Conservation (phyloP, 1,139 yeast species). For the Diutina pseudorugosa region DNA sequence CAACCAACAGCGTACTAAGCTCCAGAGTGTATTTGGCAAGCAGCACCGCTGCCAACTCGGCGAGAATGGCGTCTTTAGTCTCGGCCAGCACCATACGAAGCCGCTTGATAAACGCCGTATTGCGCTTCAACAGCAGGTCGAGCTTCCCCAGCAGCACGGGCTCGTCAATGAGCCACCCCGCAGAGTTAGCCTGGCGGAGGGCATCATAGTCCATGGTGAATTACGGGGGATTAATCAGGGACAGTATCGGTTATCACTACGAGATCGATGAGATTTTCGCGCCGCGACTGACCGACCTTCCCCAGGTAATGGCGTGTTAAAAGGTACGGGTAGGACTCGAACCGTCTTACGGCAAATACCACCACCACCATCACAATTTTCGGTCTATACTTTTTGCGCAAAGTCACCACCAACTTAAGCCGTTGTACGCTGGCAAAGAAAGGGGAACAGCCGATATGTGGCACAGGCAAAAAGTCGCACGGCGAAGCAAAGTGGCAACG, state of each 20-base stretch:
- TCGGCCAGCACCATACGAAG: conserved; percentile 37
- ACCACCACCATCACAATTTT: too few relatives aligned
- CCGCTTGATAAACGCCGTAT: conserved; percentile 71
- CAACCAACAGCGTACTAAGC: conserved; percentile 48
- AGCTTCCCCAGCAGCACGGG: conserved; percentile 20
- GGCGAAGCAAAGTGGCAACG: too few relatives aligned
- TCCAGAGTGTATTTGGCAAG: conserved; percentile 73
- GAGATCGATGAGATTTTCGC: background rate
- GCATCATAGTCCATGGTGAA: background rate
- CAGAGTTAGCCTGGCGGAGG: background rate
- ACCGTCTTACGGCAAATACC: too few relatives aligned
- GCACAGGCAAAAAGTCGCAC: too few relatives aligned
- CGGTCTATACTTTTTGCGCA: too few relatives aligned
- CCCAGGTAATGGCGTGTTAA: too few relatives aligned
- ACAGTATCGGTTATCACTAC: too few relatives aligned
- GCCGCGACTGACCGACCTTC: background rate
- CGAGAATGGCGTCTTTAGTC: conserved; percentile 29
- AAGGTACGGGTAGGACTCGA: too few relatives aligned
- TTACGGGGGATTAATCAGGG: too few relatives aligned
- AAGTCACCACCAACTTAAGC: too few relatives aligned
- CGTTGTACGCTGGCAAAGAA: too few relatives aligned
- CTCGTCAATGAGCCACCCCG: conserved; percentile 1
- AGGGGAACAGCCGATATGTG: too few relatives aligned
- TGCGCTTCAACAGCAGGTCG: conserved; percentile 75
- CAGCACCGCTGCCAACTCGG: conserved; percentile 52